Conservation (phyloP, 202 grass and related monocot species). For the Bolboschoenoplectus hybrid region DNA sequence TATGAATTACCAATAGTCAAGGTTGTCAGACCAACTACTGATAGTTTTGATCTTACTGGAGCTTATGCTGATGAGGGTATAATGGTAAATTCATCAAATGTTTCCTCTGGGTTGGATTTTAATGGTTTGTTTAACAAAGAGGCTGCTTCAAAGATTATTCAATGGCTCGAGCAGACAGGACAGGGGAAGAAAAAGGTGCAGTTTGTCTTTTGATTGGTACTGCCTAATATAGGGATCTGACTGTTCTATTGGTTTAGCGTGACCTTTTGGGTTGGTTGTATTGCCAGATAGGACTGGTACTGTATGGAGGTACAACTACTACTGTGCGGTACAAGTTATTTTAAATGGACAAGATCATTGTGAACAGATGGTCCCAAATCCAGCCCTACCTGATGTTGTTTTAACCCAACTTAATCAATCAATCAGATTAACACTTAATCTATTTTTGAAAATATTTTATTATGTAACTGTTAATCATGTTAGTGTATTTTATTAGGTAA, state of each 20-base stretch:
- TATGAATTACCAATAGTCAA: slow-evolving; percentile 74
- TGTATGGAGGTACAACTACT: background rate
- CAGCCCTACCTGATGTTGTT: background rate
- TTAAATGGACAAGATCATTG: slow-evolving; percentile 14
- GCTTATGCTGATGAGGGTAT: slow-evolving; percentile 76
- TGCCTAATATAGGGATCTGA: slow-evolving; percentile 31
- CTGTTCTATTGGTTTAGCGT: slow-evolving; percentile 26
- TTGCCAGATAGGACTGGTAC: background rate
- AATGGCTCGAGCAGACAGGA: slow-evolving; percentile 75
- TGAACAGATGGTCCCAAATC: background rate
- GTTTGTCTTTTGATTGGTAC: slow-evolving; percentile 31
- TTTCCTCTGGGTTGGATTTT: slow-evolving; percentile 75
- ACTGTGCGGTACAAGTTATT: background rate
- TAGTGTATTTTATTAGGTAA: slow-evolving; percentile 56
- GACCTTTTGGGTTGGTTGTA: background rate
- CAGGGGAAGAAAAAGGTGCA: slow-evolving; percentile 85
- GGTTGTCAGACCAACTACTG: slow-evolving; percentile 62
- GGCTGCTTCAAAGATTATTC: slow-evolving; percentile 79
- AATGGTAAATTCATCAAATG: slow-evolving; percentile 81
- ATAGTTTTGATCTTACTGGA: slow-evolving; percentile 47
- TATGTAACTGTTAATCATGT: slow-evolving; percentile 32
- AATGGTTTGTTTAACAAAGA: slow-evolving; percentile 74
- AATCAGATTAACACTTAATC: background rate
- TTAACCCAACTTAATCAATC: background rate
- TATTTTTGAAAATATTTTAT: no score